Evolutionary conservation across 352 stramenopile genomes (phyloP).

Genomic region (Lagenidium sp.): DNA sequence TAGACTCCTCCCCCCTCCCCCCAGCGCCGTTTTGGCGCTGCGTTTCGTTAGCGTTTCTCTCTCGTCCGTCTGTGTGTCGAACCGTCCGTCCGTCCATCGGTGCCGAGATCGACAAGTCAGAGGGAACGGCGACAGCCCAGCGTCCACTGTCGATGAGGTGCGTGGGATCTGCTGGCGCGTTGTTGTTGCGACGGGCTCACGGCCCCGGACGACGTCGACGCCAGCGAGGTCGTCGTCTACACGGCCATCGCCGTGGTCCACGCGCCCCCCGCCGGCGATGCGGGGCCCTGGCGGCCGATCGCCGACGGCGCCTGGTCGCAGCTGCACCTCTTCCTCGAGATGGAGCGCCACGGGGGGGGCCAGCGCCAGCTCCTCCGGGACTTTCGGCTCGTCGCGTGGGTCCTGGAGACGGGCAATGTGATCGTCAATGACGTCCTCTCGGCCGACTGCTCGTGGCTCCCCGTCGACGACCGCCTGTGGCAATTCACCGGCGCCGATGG

Average conservation of each 20-base stretch:
- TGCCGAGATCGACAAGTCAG: no score
- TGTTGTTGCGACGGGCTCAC: no score
- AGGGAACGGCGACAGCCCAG: no score
- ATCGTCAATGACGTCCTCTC: constrained; percentile 40
- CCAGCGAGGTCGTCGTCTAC: constrained; percentile 29
- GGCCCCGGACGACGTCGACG: no score
- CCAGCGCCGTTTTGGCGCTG: no score
- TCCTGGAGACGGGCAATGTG: constrained; percentile 42
- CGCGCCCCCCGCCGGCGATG: constrained; percentile 5
- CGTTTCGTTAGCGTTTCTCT: no score
- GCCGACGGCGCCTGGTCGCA: constrained; percentile 36
- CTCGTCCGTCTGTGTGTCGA: no score
- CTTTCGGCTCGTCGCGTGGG: constrained; percentile 47
- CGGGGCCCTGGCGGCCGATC: constrained; percentile 24
- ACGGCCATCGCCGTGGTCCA: constrained; percentile 26
- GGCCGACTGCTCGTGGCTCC: constrained; percentile 31
- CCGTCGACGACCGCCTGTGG: constrained; percentile 24
- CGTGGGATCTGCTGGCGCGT: no score
- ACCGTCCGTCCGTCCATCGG: no score
- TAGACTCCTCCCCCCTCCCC: no score
- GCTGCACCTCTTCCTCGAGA: constrained; percentile 44
- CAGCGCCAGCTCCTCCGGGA: constrained; percentile 14
- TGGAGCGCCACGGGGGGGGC: constrained; percentile 14
- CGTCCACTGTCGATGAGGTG: no score
- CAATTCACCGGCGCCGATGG: constrained; percentile 28